Evolutionary conservation across 2,329 filamentous ascomycete species (phyloP).

Genomic region (Calonectria pauciramosa): DNA sequence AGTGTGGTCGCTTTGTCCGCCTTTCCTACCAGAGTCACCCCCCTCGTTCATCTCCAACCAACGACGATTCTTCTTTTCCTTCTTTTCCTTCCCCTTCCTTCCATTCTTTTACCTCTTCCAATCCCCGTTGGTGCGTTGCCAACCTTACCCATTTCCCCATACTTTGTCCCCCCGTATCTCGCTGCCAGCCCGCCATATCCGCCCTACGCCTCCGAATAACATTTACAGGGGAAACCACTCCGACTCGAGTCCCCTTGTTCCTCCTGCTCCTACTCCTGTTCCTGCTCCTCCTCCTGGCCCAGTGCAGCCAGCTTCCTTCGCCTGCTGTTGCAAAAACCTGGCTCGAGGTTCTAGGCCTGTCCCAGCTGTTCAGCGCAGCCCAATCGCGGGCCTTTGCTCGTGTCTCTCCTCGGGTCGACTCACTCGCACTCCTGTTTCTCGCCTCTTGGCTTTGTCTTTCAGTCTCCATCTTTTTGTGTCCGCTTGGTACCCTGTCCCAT

Average conservation of each 20-base stretch:
- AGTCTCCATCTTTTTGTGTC: constrained; percentile 15
- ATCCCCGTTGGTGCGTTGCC: constrained; percentile 17
- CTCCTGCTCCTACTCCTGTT: not conserved
- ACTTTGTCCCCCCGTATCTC: constrained; percentile 3
- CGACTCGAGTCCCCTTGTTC: not conserved
- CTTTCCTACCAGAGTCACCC: constrained; percentile 1
- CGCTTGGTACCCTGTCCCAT: constrained; percentile 16
- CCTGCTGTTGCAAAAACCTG: not conserved
- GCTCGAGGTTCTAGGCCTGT: not conserved
- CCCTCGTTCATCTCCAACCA: constrained; percentile 10
- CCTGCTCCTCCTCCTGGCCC: not conserved
- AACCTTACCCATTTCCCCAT: constrained; percentile 13
- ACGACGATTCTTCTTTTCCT: constrained; percentile 25
- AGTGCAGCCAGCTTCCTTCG: not conserved
- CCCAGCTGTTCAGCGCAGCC: not conserved
- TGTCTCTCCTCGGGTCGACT: constrained; percentile 18
- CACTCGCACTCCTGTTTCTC: constrained; percentile 18
- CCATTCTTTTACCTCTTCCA: constrained; percentile 29
- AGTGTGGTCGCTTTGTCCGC: constrained; percentile 13
- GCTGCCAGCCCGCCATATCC: not conserved
- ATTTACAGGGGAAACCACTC: constrained; percentile 2
- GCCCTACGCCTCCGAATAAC: constrained; percentile 3
- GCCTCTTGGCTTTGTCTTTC: constrained; percentile 6
- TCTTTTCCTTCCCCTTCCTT: constrained; percentile 25
- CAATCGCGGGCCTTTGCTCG: not conserved